Percentiles rank a stretch among this genome's conserved stretches.
Conservation (phyloP, 805 yeast species). For the Schwanniomyces sp. region DNA sequence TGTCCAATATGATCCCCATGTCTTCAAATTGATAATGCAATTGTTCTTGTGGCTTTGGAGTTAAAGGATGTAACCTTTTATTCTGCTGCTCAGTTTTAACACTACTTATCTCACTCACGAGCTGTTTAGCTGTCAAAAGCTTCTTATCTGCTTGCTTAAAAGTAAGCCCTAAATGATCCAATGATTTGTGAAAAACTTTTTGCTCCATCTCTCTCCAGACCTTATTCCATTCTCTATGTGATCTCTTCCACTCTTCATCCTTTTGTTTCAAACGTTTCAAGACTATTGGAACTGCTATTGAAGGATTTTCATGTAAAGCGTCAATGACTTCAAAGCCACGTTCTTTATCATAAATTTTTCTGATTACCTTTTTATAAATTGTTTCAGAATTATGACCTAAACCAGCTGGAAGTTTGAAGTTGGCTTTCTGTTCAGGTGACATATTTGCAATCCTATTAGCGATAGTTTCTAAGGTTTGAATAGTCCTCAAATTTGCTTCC, state of each 20-base stretch:
- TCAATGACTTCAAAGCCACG: slow-evolving; percentile 96
- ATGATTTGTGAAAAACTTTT: slow-evolving; percentile 86
- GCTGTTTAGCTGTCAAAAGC: slow-evolving; percentile 81
- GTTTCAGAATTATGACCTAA: slow-evolving; percentile 89
- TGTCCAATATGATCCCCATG: slow-evolving; percentile 68
- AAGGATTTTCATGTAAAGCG: slow-evolving; percentile 93
- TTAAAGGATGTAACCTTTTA: slow-evolving; percentile 80
- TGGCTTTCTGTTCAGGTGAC: slow-evolving; percentile 85
- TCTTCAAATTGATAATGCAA: slow-evolving; percentile 66
- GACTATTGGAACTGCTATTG: slow-evolving; percentile 91
- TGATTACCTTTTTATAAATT: slow-evolving; percentile 88
- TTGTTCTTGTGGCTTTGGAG: slow-evolving; percentile 81
- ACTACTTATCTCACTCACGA: slow-evolving; percentile 88
- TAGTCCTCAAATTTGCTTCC: slow-evolving; percentile 92
- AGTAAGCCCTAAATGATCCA: slow-evolving; percentile 93
- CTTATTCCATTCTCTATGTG: slow-evolving; percentile 98
- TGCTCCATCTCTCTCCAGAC: slow-evolving; percentile 99
- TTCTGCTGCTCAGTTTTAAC: slow-evolving; percentile 89
- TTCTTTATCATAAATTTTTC: slow-evolving; percentile 91
- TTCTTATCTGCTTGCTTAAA: slow-evolving; percentile 97
- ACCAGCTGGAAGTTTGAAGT: slow-evolving; percentile 87
- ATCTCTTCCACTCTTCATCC: slow-evolving; percentile 98
- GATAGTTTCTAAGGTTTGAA: slow-evolving; percentile 92
- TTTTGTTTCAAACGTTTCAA: slow-evolving; percentile 91
- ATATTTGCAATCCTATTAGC: slow-evolving; percentile 91